Evolutionary conservation across 441 rosid genomes (phyloP).

Genomic region (Populus tomentosa): DNA sequence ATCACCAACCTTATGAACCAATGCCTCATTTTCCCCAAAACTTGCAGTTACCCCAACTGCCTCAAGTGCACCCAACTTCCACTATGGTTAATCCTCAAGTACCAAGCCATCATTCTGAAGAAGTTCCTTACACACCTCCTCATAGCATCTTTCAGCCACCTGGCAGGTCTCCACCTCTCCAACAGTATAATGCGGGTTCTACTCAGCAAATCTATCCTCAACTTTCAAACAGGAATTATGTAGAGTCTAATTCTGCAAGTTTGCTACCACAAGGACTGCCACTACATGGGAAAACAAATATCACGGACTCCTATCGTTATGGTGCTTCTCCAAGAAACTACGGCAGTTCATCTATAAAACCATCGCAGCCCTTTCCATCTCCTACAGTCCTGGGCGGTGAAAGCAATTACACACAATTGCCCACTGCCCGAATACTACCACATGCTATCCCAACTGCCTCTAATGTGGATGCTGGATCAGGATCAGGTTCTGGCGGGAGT

Average conservation of each 20-base stretch:
- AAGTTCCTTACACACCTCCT: conserved; percentile 21
- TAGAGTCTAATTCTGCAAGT: conserved; percentile 19
- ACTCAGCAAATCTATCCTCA: conserved; percentile 21
- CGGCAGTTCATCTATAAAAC: conserved; percentile 19
- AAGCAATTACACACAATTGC: conserved; percentile 28
- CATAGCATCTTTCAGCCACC: conserved; percentile 23
- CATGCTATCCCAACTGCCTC: conserved; percentile 52
- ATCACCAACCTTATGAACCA: conserved; percentile 22
- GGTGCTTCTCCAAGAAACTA: conserved; percentile 15
- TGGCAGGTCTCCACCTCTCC: conserved; percentile 15
- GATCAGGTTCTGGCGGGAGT: conserved; percentile 23
- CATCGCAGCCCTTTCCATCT: conserved; percentile 14
- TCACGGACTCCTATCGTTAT: conserved; percentile 10
- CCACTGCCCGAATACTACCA: conserved; percentile 41
- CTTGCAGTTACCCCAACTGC: conserved; percentile 12
- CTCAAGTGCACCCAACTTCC: conserved; percentile 20
- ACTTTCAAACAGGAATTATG: conserved; percentile 16
- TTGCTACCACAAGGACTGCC: conserved; percentile 11
- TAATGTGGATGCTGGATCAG: conserved; percentile 24
- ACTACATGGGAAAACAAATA: conserved; percentile 13
- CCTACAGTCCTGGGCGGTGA: conserved; percentile 14
- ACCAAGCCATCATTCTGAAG: conserved; percentile 18
- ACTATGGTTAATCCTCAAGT: conserved; percentile 17
- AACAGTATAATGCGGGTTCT: conserved; percentile 18
- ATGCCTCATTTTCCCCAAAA: conserved; percentile 17